Conservation (phyloP, 2,329 filamentous ascomycete species). For the Thelonectria olida region DNA sequence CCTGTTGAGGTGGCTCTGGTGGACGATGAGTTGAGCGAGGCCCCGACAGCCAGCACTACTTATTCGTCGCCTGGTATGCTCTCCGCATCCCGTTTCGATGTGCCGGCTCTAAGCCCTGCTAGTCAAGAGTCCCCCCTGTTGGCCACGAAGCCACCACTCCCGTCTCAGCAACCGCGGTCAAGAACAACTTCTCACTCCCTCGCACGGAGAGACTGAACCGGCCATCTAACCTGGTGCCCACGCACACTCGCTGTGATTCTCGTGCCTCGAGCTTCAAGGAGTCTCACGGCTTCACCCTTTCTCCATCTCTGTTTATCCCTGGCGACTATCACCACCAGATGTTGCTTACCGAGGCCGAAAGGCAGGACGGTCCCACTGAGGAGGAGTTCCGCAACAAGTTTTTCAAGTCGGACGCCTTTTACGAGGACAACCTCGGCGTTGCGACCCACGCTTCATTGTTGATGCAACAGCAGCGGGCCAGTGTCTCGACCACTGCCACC, state of each 20-base stretch:
- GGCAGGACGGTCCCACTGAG: constrained; percentile 45
- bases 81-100: constrained; percentile 46
- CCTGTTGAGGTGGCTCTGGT: constrained; percentile 36
- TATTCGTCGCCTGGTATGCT: constrained; percentile 41
- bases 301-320: constrained; percentile 70
- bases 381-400: constrained; percentile 38
- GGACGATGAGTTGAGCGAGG: constrained; percentile 37
- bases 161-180: constrained; percentile 44
- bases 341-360: constrained; percentile 45
- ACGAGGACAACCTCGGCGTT: constrained; percentile 31
- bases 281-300: constrained; percentile 66
- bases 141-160: constrained; percentile 58
- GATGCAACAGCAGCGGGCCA: constrained; percentile 56
- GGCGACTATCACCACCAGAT: constrained; percentile 66
- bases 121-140: constrained; percentile 55
- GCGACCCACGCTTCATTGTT: constrained; percentile 28
- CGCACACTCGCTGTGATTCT: constrained; percentile 51
- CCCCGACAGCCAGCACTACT: constrained; percentile 25
- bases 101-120: constrained; percentile 59
- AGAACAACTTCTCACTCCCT: constrained; percentile 64
- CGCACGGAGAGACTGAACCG: constrained; percentile 47
- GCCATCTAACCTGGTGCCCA: constrained; percentile 43
- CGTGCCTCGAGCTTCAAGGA: constrained; percentile 66
- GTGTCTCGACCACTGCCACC: constrained; percentile 65
- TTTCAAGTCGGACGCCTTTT: constrained; percentile 26